Percentiles rank a stretch among this genome's conserved stretches.
Conservation (phyloP, 164 flowering plant genomes). For the Stephania cephalantha region DNA sequence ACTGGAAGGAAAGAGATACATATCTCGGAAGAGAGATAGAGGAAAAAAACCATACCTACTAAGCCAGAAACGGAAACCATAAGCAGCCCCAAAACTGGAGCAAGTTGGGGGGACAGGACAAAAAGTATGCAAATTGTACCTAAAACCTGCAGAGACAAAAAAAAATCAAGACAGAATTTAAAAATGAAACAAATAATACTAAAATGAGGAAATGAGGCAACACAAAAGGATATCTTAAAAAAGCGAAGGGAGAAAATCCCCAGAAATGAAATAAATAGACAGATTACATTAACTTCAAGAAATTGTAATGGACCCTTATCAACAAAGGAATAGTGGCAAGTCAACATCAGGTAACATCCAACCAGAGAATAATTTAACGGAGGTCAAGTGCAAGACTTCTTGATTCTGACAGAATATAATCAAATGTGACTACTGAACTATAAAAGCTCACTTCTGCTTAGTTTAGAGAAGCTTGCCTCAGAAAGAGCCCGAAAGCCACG, state of each 20-base stretch:
- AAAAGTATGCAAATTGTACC: conserved; percentile 85
- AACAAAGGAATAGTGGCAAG: neutral
- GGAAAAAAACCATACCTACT: conserved; percentile 39
- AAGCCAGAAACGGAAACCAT: conserved; percentile 62
- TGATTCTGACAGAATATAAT: neutral
- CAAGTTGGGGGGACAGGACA: conserved; percentile 74
- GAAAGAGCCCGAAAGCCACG: conserved; percentile 96
- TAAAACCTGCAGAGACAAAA: conserved; percentile 41
- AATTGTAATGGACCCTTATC: neutral
- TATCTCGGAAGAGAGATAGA: neutral
- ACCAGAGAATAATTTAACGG: neutral
- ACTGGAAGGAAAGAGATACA: conserved; percentile 1
- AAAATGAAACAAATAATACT: neutral
- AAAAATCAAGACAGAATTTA: neutral
- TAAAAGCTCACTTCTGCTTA: conserved; percentile 55
- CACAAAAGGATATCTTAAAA: neutral
- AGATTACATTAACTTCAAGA: neutral
- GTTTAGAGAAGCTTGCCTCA: conserved; percentile 92
- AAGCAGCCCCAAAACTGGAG: conserved; percentile 68
- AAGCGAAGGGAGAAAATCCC: neutral
- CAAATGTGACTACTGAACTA: conserved; percentile 14
- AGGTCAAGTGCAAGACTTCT: neutral
- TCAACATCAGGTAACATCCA: neutral
- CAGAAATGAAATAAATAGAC: neutral
- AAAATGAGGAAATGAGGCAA: neutral